Evolutionary conservation across 2,329 filamentous ascomycete species (phyloP).

Genomic region (Bipolaris victoriae): DNA sequence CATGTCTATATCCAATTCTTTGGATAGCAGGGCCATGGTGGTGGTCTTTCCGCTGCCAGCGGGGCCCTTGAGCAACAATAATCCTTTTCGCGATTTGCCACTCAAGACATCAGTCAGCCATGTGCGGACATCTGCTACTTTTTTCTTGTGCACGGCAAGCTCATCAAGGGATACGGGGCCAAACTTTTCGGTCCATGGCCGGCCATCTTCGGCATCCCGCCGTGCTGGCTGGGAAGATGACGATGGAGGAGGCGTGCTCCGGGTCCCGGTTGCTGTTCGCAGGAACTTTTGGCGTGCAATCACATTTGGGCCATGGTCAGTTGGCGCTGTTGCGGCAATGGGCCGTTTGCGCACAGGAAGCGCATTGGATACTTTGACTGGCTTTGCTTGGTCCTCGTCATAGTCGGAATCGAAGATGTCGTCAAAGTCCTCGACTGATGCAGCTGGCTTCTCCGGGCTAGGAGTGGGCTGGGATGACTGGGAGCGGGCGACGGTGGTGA

Average conservation of each 20-base stretch:
- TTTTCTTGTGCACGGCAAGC: constrained; percentile 92
- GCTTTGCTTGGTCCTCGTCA: constrained; percentile 39
- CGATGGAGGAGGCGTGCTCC: constrained; percentile 36
- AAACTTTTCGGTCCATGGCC: constrained; percentile 89
- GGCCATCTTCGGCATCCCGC: constrained; percentile 58
- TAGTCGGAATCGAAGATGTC: constrained; percentile 48
- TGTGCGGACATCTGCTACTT: constrained; percentile 80
- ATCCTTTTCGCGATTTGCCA: constrained; percentile 66
- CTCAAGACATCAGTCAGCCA: constrained; percentile 80
- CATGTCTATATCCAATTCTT: constrained; percentile 76
- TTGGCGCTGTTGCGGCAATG: constrained; percentile 21
- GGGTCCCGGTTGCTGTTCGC: constrained; percentile 46
- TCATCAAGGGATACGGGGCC: constrained; percentile 77
- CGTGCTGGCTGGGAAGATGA: constrained; percentile 30
- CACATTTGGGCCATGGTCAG: constrained; percentile 25
- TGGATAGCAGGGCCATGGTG: constrained; percentile 77
- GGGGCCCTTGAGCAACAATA: constrained; percentile 86
- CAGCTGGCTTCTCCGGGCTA: constrained; percentile 48
- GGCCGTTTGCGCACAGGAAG: constrained; percentile 42
- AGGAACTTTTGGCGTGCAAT: constrained; percentile 54
- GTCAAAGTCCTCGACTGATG: constrained; percentile 41
- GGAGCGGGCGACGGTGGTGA: constrained; percentile 53
- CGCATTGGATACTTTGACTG: constrained; percentile 25
- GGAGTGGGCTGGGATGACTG: constrained; percentile 49
- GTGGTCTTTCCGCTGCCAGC: constrained; percentile 94